A percentile compares a stretch with the other conserved stretches of the same genome.
These are phyloP conservation scores for Arthrobotrys entomopaga DNA, from an alignment of 2,329 filamentous ascomycete species.

Conservation along the genomic window DNA sequence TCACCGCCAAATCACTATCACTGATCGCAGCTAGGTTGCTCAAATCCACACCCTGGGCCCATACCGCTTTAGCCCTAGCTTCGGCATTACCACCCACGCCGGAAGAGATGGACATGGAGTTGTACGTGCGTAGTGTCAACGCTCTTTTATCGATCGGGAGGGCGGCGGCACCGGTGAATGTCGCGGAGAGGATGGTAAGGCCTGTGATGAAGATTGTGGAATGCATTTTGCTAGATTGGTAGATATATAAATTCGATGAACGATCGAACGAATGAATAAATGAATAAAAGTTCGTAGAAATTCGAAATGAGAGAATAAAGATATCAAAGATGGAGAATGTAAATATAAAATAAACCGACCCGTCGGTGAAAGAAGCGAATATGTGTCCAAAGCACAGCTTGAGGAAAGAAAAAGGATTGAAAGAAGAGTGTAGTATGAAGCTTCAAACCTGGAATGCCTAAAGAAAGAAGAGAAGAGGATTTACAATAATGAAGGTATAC, in stretches of 20 bases:
- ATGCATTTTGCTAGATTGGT: conserved; percentile 44
- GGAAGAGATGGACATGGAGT: conserved; percentile 65
- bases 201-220: conserved; percentile 33
- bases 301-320: neutral
- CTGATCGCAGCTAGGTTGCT: conserved; percentile 64
- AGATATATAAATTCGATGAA: conserved; percentile 4
- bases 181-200: conserved; percentile 49
- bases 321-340: neutral
- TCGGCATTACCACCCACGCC: conserved; percentile 65
- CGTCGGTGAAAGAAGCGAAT: conserved; percentile 47
- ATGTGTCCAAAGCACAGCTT: conserved; percentile 44
- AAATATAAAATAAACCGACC: conserved; percentile 37
- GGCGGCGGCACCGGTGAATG: conserved; percentile 19
- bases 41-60: conserved; percentile 62
- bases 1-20: conserved; percentile 65
- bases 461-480: conserved; percentile 24
- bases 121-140: conserved; percentile 60
- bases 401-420: conserved; percentile 4
- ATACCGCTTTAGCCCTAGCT: conserved; percentile 64
- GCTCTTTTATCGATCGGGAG: conserved; percentile 51
- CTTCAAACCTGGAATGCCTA: conserved; percentile 55
- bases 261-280: conserved; percentile 11
- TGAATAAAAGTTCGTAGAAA: neutral
- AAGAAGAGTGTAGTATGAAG: conserved; percentile 35
- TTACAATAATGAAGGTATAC: too few relatives aligned